Evolutionary conservation across 73 alveolate species (phyloP), one percentile per base, ranked within the genome.

Genomic region (Paraurostyla sp.): DNA sequence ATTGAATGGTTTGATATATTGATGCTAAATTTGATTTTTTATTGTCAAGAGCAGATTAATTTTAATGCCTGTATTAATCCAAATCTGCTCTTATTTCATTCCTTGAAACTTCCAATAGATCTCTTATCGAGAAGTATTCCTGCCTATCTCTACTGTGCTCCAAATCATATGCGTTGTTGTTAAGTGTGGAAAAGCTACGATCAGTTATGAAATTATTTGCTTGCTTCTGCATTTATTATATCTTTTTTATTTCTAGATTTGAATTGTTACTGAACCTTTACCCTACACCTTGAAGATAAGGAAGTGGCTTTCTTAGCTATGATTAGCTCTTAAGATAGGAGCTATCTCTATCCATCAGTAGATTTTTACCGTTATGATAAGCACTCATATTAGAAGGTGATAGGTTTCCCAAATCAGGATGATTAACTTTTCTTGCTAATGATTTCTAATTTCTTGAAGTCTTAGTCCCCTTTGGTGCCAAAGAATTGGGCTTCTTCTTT

Each of bases 41-140:
- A 22, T 65, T 16, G 41, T 9, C 41, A 9, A 65, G 58, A 9
- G 9, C 7, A 6, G 13, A 11, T 36, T 30, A 65, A 38, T 65
- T 11, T 38, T 65, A 65, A 2, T 6, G 18, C 4, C 41, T n/a
- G n/a, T n/a, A n/a, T n/a, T n/a, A n/a, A n/a, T n/a, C n/a, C n/a
- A n/a, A n/a, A n/a, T 38, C 82, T 52, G 22, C 69, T 4, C 32
- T 65, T 11, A 65, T 65, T 22, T 65, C 82, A 65, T 65, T 65
- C 23, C 82, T 33, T 16, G 87, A 73, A 0, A 43, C 6, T 50
- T 43, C 69, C 27, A 73, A 30, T 45, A 73, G 6, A 45, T 73
- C 68, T 45, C 71, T 40, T 13, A 73, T 50, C 4, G 87, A 73
- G 71, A 48, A 73, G 41, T 73, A 73, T 30, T 45, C 87, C 42